Evolutionary conservation across 2,329 filamentous ascomycete species (phyloP).

Genomic region (Penicillium sp.): DNA sequence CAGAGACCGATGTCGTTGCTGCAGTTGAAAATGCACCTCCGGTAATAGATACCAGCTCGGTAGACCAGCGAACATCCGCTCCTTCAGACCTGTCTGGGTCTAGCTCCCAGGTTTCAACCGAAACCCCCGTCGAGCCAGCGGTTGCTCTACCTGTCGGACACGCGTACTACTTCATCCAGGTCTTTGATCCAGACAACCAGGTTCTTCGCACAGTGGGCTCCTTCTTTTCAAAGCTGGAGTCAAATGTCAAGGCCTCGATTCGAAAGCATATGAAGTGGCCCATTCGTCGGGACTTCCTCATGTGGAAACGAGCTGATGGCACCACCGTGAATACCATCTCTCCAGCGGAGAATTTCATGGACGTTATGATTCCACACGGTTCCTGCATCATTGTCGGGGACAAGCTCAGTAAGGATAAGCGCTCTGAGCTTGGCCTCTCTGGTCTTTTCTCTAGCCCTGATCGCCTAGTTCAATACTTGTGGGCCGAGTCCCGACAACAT

Average conservation of each 20-base stretch:
- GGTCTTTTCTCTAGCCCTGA: slow-evolving; percentile 45
- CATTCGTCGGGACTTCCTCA: slow-evolving; percentile 45
- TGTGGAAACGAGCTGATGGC: slow-evolving; percentile 50
- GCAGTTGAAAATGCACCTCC: slow-evolving; percentile 20
- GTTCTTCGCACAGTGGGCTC: slow-evolving; percentile 45
- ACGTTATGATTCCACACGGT: slow-evolving; percentile 42
- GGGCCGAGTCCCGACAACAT: slow-evolving; percentile 50
- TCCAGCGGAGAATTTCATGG: slow-evolving; percentile 39
- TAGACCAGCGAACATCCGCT: slow-evolving; percentile 5
- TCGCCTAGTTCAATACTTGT: slow-evolving; percentile 49
- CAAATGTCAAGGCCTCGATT: slow-evolving; percentile 47
- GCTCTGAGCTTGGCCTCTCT: slow-evolving; percentile 36
- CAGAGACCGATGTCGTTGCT: slow-evolving; percentile 17
- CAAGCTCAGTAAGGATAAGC: slow-evolving; percentile 43
- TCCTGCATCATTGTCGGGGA: slow-evolving; percentile 49
- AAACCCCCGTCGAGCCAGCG: slow-evolving; percentile 22
- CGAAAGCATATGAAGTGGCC: slow-evolving; percentile 45
- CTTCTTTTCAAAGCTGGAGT: slow-evolving; percentile 47
- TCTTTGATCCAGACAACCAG: slow-evolving; percentile 56
- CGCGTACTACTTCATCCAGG: slow-evolving; percentile 55
- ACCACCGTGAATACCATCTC: slow-evolving; percentile 41
- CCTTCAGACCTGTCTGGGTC: slow-evolving; percentile 21
- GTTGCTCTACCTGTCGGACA: slow-evolving; percentile 39
- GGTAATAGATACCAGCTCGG: slow-evolving; percentile 18
- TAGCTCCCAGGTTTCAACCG: slow-evolving; percentile 6